A percentile compares a stretch with the other conserved stretches of the same genome.
These are phyloP conservation scores for Pelargonium fulgidum DNA, from an alignment of 441 rosid genomes.

Conservation along the genomic window DNA sequence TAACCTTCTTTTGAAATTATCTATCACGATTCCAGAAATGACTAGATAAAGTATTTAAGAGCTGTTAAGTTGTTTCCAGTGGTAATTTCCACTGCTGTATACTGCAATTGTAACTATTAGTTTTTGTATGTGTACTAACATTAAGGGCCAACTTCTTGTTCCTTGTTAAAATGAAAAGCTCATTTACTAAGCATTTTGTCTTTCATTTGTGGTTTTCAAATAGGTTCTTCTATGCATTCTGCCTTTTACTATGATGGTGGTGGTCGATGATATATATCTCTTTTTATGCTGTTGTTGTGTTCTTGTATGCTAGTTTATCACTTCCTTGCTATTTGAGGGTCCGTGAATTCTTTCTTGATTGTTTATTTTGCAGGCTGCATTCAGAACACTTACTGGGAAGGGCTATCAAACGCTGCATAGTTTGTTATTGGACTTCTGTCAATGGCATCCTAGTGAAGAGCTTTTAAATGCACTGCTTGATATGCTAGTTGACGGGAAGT, in stretches of 20 bases:
- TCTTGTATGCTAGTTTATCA: background rate
- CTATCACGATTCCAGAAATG: background rate
- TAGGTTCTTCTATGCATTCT: background rate
- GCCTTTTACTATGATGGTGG: background rate
- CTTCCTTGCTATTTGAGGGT: background rate
- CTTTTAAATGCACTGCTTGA: conserved; percentile 86
- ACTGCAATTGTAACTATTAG: background rate
- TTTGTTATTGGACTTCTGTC: conserved; percentile 85
- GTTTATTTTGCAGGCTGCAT: conserved; percentile 56
- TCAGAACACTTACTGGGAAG: conserved; percentile 93
- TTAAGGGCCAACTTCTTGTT: background rate
- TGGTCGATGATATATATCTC: background rate
- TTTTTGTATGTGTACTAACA: background rate
- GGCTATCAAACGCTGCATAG: conserved; percentile 93
- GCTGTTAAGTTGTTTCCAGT: background rate
- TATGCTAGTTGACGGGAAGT: conserved; percentile 98
- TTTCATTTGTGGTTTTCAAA: background rate
- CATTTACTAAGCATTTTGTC: background rate
- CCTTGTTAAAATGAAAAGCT: background rate
- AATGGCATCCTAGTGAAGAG: conserved; percentile 75
- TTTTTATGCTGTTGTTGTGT: background rate
- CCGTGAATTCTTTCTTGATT: background rate
- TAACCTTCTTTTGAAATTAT: background rate
- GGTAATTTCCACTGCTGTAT: background rate
- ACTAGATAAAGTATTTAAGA: background rate